Base-by-base conservation (phyloP, 305 asterid genomes). In the Fraxinus angustifolia region DNA sequence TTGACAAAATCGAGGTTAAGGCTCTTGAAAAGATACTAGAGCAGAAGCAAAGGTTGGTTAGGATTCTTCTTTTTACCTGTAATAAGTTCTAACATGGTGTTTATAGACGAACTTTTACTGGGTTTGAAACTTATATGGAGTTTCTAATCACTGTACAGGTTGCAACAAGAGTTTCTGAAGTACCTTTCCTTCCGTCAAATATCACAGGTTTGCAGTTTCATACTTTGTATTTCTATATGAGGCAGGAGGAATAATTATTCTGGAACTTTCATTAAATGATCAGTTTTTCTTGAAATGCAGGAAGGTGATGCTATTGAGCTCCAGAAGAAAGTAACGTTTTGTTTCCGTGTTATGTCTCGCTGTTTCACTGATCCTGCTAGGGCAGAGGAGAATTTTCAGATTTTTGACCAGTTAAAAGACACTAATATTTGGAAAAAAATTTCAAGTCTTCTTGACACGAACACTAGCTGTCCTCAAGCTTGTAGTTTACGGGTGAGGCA, bases 21-120 rank as follows among this genome's bases (percentile, higher is more conserved):
- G 98, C 98, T 78, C 92, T 96, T 75, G 99, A 96, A 88, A 96
- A 93, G 92, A 93, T 96, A 86, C 83, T 96, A 76, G 98, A 94
- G 90, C 99, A 94, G 89, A 94, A 96, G 84, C 97, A 93, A 86
- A 94, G 99, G 99, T 96, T 83, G 78, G 88, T 83, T 81, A 77
- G 19, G 71, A 67, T 82, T 77, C 76, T 82, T 76, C 56, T 34
- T 67, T 90, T 80, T 71, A 67, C 72, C 58, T 73, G 75, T 70
- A 72, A 62, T 35, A 71, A 70, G 19, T 84, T 73, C 42, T 77
- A 36, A 48, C 73, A 19, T 82, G 80, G 40, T 81, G 81, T 62
- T 77, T 48, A 26, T 80, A n/a, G 48, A 42, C 73, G 12, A 8
- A 8, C 16, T 76, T 21, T 72, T 42, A 16, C 78, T 28, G 79